Evolutionary conservation across 495 filamentous ascomycete species (phyloP).

Genomic region (Penicillium subrubescens): DNA sequence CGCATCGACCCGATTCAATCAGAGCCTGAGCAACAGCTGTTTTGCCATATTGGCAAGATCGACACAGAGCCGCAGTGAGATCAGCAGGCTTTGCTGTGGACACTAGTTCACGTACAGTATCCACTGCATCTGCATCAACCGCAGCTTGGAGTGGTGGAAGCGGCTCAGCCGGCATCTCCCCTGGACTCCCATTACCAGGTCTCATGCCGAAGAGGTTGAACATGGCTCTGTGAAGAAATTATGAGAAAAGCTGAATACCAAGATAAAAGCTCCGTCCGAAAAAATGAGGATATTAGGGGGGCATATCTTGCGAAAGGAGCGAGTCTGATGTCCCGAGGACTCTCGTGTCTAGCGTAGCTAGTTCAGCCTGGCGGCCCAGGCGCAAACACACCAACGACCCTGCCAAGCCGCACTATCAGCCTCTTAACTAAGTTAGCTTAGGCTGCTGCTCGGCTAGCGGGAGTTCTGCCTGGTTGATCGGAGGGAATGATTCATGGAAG

Average conservation of each 20-base stretch:
- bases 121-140: conserved; percentile 4
- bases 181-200: neutral
- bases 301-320: neutral
- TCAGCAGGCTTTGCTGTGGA: conserved; percentile 1
- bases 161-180: neutral
- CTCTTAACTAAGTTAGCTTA: neutral
- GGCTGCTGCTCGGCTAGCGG: neutral
- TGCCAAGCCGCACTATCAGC: neutral
- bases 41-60: conserved; percentile 8
- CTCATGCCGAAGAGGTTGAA: neutral
- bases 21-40: neutral
- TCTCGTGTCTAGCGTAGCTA: neutral
- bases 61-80: conserved; percentile 6
- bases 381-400: neutral
- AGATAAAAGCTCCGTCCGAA: neutral
- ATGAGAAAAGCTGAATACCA: neutral
- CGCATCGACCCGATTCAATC: conserved; percentile 8
- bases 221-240: neutral
- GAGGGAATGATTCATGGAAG: neutral
- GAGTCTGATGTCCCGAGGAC: neutral
- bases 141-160: conserved; percentile 7
- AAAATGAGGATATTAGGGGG: neutral
- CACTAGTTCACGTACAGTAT: conserved; percentile 5
- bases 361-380: neutral
- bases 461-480: neutral